phyloP scores from a whole-genome alignment of 257 asterid genomes.

The Rubia yunnanensis region DNA sequence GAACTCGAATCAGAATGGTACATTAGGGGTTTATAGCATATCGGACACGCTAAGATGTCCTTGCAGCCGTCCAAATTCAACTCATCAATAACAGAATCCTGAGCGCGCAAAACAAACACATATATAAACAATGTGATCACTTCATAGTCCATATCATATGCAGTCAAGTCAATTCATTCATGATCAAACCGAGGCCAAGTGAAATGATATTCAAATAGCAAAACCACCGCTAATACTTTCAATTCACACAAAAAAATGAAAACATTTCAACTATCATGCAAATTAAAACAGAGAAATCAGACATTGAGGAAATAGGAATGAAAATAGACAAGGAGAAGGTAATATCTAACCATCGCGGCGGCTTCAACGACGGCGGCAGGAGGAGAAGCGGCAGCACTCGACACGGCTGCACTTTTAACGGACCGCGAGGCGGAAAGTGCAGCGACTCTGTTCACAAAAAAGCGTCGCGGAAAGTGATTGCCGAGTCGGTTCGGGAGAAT shows the following conservation, averaged over 20 bases:
- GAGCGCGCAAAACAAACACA: neutral
- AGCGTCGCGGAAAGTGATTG: constrained; percentile 21
- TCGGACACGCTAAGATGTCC: constrained; percentile 66
- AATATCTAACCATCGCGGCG: constrained; percentile 30
- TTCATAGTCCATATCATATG: neutral
- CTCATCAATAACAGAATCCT: constrained; percentile 47
- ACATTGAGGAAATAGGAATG: neutral
- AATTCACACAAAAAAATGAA: too few species aligned
- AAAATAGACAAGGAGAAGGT: neutral
- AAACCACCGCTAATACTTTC: too few species aligned
- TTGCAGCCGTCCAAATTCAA: constrained; percentile 30
- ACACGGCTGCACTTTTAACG: constrained; percentile 19
- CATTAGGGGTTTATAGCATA: constrained; percentile 46
- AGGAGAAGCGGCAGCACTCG: constrained; percentile 27
- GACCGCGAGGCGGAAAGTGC: constrained; percentile 17
- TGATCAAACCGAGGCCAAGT: neutral
- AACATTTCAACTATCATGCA: neutral
- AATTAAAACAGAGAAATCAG: neutral
- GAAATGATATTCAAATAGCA: neutral
- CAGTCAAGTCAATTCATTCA: neutral
- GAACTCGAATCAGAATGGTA: constrained; percentile 28
- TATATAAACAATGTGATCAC: neutral
- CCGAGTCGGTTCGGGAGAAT: constrained; percentile 28
- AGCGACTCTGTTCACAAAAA: constrained; percentile 12
- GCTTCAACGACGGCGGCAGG: constrained; percentile 35